These are phyloP conservation scores for Mitragyna speciosa DNA, from an alignment of 257 asterid genomes.

Conservation along the genomic window DNA sequence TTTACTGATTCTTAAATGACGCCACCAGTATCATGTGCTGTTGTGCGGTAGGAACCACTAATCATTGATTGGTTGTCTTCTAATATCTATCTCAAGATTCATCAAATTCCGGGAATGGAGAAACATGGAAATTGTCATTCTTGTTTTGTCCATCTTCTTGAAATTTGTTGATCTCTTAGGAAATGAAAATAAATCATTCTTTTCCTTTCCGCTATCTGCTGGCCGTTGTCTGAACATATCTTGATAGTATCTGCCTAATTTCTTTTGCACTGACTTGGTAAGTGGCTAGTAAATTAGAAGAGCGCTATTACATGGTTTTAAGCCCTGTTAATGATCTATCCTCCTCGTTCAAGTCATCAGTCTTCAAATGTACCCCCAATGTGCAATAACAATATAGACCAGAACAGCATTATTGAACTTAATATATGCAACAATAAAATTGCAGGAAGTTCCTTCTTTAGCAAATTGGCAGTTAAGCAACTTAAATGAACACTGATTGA, in stretches of 20 bases:
- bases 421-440: not conserved
- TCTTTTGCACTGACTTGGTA: no score
- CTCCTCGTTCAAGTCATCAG: not conserved
- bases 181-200: not conserved
- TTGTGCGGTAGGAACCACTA: not conserved
- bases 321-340: not conserved
- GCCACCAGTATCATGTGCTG: not conserved
- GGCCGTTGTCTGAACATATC: not conserved
- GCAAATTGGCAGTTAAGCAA: constrained; percentile 8
- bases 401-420: not conserved
- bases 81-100: not conserved
- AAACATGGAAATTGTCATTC: not conserved
- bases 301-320: not conserved
- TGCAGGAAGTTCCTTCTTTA: not conserved
- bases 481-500: not conserved
- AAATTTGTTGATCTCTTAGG: not conserved
- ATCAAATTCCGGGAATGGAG: not conserved
- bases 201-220: not conserved
- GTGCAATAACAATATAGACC: not conserved
- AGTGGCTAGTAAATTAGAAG: not conserved
- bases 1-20: not conserved
- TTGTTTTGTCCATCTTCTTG: not conserved
- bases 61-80: not conserved
- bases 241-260: no score
- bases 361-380: not conserved